These are phyloP conservation scores for Fraxinus paxiana DNA, from an alignment of 305 asterid species.

Conservation along the genomic window DNA sequence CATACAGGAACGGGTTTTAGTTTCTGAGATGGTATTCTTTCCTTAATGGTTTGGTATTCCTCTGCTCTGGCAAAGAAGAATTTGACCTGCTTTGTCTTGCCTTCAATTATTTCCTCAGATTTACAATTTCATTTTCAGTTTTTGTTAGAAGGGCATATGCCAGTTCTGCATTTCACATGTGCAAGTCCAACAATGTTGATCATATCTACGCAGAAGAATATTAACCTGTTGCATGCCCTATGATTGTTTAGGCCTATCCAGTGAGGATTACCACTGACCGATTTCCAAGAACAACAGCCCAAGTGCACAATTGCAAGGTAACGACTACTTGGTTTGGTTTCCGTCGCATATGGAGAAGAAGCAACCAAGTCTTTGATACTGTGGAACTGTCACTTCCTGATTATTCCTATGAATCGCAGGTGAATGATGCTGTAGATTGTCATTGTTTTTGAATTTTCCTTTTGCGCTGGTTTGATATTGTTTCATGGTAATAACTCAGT, in stretches of 20 bases:
- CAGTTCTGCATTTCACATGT: slow-evolving; percentile 20
- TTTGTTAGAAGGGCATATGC: not conserved
- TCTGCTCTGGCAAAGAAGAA: not conserved
- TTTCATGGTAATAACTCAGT: not conserved
- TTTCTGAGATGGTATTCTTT: not conserved
- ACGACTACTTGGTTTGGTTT: slow-evolving; percentile 92
- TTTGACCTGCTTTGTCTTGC: not conserved
- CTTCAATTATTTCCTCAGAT: slow-evolving; percentile 1
- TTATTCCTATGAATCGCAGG: slow-evolving; percentile 83
- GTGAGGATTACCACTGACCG: slow-evolving; percentile 36
- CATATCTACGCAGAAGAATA: not conserved
- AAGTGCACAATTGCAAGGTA: slow-evolving; percentile 60
- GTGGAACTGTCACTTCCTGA: slow-evolving; percentile 89
- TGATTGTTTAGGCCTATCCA: slow-evolving; percentile 59
- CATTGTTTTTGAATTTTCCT: slow-evolving; percentile 7
- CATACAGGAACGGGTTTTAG: not conserved
- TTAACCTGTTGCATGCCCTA: slow-evolving; percentile 26
- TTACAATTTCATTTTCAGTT: not conserved
- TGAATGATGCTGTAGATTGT: slow-evolving; percentile 24
- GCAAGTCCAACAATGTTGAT: slow-evolving; percentile 15
- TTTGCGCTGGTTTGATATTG: not conserved
- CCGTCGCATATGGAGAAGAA: slow-evolving; percentile 69
- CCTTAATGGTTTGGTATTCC: not conserved
- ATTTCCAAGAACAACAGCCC: slow-evolving; percentile 58
- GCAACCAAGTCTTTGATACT: slow-evolving; percentile 75